Evolutionary conservation across 345 rosid genomes (phyloP).

Genomic region (Eucalyptus dawsonii): DNA sequence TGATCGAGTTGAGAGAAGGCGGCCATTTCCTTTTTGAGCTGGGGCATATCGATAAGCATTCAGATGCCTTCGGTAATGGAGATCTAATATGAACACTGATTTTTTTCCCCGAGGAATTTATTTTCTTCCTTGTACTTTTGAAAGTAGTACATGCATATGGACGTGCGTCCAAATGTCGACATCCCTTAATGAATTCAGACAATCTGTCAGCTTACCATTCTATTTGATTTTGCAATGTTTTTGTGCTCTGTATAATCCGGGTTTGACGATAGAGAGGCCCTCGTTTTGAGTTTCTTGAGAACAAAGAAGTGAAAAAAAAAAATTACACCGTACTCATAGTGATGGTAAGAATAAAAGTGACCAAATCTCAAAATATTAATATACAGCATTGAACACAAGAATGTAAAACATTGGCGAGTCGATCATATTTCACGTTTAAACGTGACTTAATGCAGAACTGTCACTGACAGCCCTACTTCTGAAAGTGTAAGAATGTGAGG

Average conservation of each 20-base stretch:
- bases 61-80: neutral
- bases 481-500: neutral
- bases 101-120: neutral
- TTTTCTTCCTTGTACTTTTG: neutral
- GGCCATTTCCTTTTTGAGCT: neutral
- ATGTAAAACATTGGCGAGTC: neutral
- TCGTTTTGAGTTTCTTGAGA: neutral
- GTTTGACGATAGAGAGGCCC: neutral
- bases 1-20: neutral
- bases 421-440: neutral
- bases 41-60: neutral
- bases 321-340: neutral
- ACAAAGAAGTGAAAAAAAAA: neutral
- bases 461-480: neutral
- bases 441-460: neutral
- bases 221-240: neutral
- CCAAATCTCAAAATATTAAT: neutral
- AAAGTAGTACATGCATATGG: neutral
- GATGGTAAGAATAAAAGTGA: neutral
- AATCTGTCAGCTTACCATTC: neutral
- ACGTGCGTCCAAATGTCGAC: neutral
- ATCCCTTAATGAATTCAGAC: neutral
- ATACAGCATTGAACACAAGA: neutral
- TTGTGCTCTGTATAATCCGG: neutral
- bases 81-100: neutral